Percentiles rank a stretch among this genome's conserved stretches.
Conservation (phyloP, 345 rosid species). For the Gossypium turneri region DNA sequence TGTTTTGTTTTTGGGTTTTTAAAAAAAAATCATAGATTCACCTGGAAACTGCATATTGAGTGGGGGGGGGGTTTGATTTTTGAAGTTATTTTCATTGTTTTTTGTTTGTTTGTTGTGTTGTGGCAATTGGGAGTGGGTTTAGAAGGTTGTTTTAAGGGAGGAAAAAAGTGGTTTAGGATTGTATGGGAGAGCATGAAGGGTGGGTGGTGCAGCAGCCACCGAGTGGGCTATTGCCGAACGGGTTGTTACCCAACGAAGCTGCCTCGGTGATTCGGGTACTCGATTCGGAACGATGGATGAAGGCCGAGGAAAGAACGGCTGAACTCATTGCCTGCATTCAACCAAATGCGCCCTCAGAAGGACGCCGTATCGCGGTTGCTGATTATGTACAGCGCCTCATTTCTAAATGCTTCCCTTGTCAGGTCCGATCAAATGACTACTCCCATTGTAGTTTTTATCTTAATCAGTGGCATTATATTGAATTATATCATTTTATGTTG, state of each 20-base stretch:
- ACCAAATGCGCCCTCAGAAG: slow-evolving; percentile 77
- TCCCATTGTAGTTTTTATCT: neutral
- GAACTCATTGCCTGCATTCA: slow-evolving; percentile 81
- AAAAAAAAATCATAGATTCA: neutral
- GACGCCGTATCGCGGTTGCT: slow-evolving; percentile 83
- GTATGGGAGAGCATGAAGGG: slow-evolving; percentile 85
- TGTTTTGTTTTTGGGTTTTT: neutral
- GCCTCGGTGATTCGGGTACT: slow-evolving; percentile 53
- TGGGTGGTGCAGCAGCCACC: slow-evolving; percentile 54
- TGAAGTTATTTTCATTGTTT: too few relatives aligned
- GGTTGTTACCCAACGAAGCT: slow-evolving; percentile 72
- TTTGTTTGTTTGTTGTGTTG: neutral
- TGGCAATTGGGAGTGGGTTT: neutral
- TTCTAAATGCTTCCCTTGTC: slow-evolving; percentile 65
- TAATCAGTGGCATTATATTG: neutral
- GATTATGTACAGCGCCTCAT: slow-evolving; percentile 78
- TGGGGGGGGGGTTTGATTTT: too few relatives aligned
- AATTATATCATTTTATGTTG: neutral
- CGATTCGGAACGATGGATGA: slow-evolving; percentile 63
- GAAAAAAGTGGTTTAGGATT: slow-evolving; percentile 26
- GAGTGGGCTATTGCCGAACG: slow-evolving; percentile 62
- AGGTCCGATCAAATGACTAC: slow-evolving; percentile 31
- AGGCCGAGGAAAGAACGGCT: slow-evolving; percentile 75
- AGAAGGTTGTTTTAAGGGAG: neutral
- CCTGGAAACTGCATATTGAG: neutral